phyloP scores from a whole-genome alignment of 345 rosid genomes.

The Corchorus olitorius region DNA sequence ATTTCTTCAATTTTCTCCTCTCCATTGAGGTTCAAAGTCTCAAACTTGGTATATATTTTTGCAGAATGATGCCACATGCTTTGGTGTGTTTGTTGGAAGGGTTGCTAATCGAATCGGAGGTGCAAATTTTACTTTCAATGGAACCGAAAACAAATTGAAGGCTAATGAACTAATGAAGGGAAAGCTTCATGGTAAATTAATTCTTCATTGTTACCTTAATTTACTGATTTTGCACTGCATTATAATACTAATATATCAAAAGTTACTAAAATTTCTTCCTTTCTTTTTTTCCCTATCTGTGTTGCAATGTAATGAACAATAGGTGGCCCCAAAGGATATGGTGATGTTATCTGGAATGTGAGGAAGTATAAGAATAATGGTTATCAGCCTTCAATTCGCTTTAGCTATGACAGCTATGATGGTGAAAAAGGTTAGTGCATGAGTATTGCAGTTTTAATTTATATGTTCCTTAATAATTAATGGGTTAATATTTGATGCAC shows the following conservation, averaged over 20 bases:
- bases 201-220: background rate
- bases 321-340: constrained; percentile 79
- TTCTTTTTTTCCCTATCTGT: background rate
- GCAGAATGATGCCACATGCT: constrained; percentile 70
- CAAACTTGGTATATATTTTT: background rate
- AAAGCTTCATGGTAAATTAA: constrained; percentile 64
- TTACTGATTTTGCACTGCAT: background rate
- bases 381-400: constrained; percentile 48
- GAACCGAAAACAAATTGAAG: constrained; percentile 47
- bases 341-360: constrained; percentile 70
- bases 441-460: background rate
- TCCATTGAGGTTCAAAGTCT: background rate
- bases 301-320: constrained; percentile 5
- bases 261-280: too few species aligned
- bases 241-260: background rate
- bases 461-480: background rate
- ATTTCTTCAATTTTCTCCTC: background rate
- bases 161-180: constrained; percentile 79
- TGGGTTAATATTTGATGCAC: too few species aligned
- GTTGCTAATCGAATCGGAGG: constrained; percentile 81
- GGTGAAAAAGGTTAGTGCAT: background rate
- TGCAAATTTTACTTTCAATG: constrained; percentile 69
- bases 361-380: constrained; percentile 34
- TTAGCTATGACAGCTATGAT: too few species aligned
- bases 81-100: constrained; percentile 84